A percentile compares a stretch with the other conserved stretches of the same genome.
These are phyloP conservation scores for Penicillium polonicum DNA, from an alignment of 2,329 filamentous ascomycete species.

Conservation along the genomic window DNA sequence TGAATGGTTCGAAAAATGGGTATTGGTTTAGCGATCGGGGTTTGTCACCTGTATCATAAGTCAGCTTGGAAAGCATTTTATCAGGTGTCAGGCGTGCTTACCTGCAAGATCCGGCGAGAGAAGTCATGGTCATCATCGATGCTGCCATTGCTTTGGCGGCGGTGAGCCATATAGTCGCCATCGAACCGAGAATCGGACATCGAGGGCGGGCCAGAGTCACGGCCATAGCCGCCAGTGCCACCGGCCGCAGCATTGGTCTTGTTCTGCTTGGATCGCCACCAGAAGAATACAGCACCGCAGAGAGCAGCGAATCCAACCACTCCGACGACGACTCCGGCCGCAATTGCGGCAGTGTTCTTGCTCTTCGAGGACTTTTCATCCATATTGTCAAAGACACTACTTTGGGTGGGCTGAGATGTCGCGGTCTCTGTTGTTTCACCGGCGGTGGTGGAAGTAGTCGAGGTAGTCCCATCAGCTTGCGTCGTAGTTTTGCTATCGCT, in stretches of 20 bases:
- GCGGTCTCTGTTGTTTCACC: slow-evolving; percentile 37
- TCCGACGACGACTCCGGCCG: slow-evolving; percentile 82
- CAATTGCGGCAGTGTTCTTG: slow-evolving; percentile 79
- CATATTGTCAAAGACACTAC: not conserved
- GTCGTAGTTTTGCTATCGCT: slow-evolving; percentile 10
- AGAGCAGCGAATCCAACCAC: slow-evolving; percentile 68
- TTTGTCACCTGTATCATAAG: slow-evolving; percentile 31
- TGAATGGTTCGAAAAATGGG: not conserved
- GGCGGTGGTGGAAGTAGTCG: slow-evolving; percentile 23
- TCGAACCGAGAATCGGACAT: slow-evolving; percentile 83
- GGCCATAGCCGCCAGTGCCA: slow-evolving; percentile 75
- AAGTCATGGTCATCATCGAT: slow-evolving; percentile 98
- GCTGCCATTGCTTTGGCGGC: slow-evolving; percentile 87
- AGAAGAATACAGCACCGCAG: slow-evolving; percentile 69
- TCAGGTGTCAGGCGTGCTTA: slow-evolving; percentile 47
- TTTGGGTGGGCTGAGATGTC: slow-evolving; percentile 28
- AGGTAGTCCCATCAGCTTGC: slow-evolving; percentile 5
- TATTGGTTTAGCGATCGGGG: slow-evolving; percentile 30
- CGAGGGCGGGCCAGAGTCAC: slow-evolving; percentile 63
- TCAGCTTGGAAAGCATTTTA: not conserved
- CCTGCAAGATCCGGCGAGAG: slow-evolving; percentile 91
- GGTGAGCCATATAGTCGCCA: slow-evolving; percentile 74
- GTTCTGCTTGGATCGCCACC: slow-evolving; percentile 72
- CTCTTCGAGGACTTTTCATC: slow-evolving; percentile 35
- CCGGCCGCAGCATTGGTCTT: slow-evolving; percentile 78